Conservation (phyloP, 2,329 filamentous ascomycete genomes). For the Boeremia exigua region DNA sequence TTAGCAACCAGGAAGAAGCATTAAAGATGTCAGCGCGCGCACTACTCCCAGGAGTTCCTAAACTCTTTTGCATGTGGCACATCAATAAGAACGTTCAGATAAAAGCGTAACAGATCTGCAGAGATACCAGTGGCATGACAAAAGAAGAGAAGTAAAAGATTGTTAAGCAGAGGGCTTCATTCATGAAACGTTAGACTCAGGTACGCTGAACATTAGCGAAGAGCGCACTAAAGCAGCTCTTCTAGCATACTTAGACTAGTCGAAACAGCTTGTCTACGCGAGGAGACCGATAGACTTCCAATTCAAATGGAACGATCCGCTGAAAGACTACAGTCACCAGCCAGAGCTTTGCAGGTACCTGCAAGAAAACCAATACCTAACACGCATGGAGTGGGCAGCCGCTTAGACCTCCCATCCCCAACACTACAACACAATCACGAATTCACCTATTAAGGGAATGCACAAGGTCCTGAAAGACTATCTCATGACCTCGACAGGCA, state of each 20-base stretch:
- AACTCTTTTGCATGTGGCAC: neutral
- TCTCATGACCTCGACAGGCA: slow-evolving; percentile 19
- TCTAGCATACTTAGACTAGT: slow-evolving; percentile 1
- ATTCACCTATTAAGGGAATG: slow-evolving; percentile 14
- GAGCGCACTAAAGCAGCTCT: neutral
- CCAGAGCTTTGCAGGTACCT: too few relatives aligned
- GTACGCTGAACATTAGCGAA: neutral
- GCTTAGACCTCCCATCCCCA: neutral
- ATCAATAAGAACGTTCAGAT: slow-evolving; percentile 22
- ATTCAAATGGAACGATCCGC: slow-evolving; percentile 14
- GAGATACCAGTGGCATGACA: slow-evolving; percentile 14
- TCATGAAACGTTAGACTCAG: slow-evolving; percentile 21
- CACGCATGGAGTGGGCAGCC: too few relatives aligned
- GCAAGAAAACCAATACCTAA: too few relatives aligned
- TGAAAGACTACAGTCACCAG: too few relatives aligned
- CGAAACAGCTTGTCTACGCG: slow-evolving; percentile 18
- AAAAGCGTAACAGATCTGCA: slow-evolving; percentile 17
- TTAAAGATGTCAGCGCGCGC: slow-evolving; percentile 16
- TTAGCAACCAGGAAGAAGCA: slow-evolving; percentile 20
- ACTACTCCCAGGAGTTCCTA: slow-evolving; percentile 14
- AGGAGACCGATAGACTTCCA: slow-evolving; percentile 17
- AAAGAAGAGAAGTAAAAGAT: slow-evolving; percentile 20
- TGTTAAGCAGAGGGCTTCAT: slow-evolving; percentile 7
- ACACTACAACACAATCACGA: slow-evolving; percentile 13
- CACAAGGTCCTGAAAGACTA: slow-evolving; percentile 21